Conservation (phyloP, 2,329 filamentous ascomycete species). For the Pseudogymnoascus verrucosus region DNA sequence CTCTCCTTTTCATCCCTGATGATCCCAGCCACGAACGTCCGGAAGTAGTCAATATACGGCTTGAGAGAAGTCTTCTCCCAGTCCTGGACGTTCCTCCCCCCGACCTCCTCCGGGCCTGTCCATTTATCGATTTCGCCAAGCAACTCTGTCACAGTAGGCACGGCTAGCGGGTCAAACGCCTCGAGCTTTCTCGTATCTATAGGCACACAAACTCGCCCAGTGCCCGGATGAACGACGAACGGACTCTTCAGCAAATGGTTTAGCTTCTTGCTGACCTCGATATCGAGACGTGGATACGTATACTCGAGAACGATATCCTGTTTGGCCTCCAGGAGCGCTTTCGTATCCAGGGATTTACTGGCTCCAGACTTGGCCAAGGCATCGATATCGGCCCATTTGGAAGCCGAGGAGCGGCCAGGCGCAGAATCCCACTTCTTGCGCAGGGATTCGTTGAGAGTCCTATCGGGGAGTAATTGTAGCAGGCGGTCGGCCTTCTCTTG, state of each 20-base stretch:
- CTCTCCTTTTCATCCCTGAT: slow-evolving; percentile 60
- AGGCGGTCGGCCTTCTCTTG: slow-evolving; percentile 67
- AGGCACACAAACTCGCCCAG: slow-evolving; percentile 88
- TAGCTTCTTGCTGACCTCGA: slow-evolving; percentile 93
- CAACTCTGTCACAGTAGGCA: slow-evolving; percentile 82
- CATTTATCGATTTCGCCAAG: slow-evolving; percentile 82
- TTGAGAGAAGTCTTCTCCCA: slow-evolving; percentile 97
- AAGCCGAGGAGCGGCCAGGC: slow-evolving; percentile 64
- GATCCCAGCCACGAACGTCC: slow-evolving; percentile 67
- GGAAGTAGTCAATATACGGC: slow-evolving; percentile 86
- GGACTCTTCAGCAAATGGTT: slow-evolving; percentile 97
- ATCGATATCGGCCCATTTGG: slow-evolving; percentile 95
- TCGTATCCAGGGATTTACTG: slow-evolving; percentile 63
- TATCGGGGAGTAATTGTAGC: slow-evolving; percentile 77
- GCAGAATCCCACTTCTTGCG: slow-evolving; percentile 86
- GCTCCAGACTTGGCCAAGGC: slow-evolving; percentile 68
- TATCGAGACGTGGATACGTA: slow-evolving; percentile 93
- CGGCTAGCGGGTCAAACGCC: slow-evolving; percentile 74
- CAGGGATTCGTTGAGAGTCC: slow-evolving; percentile 65
- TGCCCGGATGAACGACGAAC: slow-evolving; percentile 93
- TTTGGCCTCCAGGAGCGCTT: slow-evolving; percentile 75
- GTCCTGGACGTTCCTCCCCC: slow-evolving; percentile 55
- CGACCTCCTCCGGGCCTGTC: slow-evolving; percentile 41
- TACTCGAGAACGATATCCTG: slow-evolving; percentile 96
- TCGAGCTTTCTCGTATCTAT: slow-evolving; percentile 71